These are phyloP conservation scores for Tetraselmis striata DNA, from an alignment of 139 green algal species.

Conservation along the genomic window DNA sequence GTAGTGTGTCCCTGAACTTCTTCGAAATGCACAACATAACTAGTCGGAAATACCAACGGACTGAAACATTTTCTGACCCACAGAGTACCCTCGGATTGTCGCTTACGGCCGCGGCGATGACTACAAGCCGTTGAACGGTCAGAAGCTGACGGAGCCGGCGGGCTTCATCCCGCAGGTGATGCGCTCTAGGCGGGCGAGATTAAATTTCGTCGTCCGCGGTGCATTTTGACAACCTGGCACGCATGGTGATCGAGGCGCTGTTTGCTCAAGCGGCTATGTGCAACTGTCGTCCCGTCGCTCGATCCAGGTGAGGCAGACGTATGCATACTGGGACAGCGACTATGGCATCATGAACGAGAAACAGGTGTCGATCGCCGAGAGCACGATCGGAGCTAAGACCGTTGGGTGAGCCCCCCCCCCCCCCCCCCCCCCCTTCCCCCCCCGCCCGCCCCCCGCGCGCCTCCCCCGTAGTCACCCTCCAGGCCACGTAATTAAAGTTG, in stretches of 20 bases:
- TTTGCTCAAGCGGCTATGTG: no score
- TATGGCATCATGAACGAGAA: constrained; percentile 4
- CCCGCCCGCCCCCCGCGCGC: no score
- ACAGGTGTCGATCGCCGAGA: background rate
- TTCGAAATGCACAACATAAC: no score
- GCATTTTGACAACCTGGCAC: no score
- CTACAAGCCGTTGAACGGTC: background rate
- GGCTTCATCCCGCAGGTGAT: constrained; percentile 6
- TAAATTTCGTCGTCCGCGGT: no score
- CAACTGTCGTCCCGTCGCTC: no score
- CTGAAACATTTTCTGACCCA: background rate
- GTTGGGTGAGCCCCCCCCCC: background rate
- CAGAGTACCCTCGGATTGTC: background rate
- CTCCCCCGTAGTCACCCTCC: no score
- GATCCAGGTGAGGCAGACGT: constrained; percentile 1
- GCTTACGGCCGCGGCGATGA: background rate
- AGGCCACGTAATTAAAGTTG: no score
- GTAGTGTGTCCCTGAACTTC: background rate
- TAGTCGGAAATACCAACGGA: background rate
- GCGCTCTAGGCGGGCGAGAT: no score
- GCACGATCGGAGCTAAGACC: constrained; percentile 1
- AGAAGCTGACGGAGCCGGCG: background rate
- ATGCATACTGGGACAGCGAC: constrained; percentile 5
- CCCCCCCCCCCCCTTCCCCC: no score
- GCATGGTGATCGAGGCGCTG: no score